Base-by-base conservation (phyloP, 306 rosid genomes). In the Vicia sativa region DNA sequence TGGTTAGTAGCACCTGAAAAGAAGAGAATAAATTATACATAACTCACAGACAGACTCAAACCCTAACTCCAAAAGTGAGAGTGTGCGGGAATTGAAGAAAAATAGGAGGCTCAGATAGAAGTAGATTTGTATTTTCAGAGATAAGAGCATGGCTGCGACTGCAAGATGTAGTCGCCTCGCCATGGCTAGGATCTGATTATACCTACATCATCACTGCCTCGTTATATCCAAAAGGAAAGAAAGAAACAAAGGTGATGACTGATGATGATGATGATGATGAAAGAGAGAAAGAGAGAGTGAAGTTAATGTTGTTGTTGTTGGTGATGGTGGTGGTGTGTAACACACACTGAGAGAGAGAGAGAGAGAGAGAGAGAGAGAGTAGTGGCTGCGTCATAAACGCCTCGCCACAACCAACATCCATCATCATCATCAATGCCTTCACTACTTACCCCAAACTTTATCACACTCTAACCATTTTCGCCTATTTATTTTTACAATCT, bases 51-150 rank as follows among this genome's bases (percentile, higher is more conserved):
- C 15, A 43, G 48, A 43, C 16, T 4, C 7, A 43, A 42, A 34
- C 38, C 7, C 48, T 43, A n/a, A n/a, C n/a, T n/a, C n/a, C n/a
- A 34, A 34, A 34, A 7, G 11, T 42, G n/a, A 42, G 46, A 12
- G 46, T 12, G 19, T 42, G 46, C 6, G 15, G 15, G 23, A 2
- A 11, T 46, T 7, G 53, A 46, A 15, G 23, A 46, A 15, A 28
- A 50, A 50, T 50, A 50, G 13, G 61, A 23, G 61, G 61, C 61
- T 54, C 61, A 54, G 61, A 54, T 54, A 11, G 61, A 21, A 8
- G 9, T 25, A 41, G 45, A 41, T 34, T 34, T 5, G 31, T 21
- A 12, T 6, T 54, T 15, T 25, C 61, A 54, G 61, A 54, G 61
- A 25, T 25, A 16, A 26, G 15, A 54, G 16, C 61, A 54, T 54